These are phyloP conservation scores for Candida boidinii DNA, from an alignment of 805 yeast genomes.

Conservation along the genomic window DNA sequence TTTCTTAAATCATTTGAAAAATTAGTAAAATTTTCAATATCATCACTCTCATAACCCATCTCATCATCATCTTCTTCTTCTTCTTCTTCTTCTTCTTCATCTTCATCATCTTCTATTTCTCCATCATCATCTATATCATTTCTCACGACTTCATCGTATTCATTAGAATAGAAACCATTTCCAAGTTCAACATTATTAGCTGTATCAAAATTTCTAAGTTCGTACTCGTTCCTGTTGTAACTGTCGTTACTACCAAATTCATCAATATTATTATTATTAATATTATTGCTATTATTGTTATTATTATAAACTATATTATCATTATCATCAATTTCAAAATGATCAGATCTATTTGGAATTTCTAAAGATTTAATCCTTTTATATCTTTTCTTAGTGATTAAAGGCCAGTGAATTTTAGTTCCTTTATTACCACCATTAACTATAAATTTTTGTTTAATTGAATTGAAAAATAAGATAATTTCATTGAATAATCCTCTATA, in stretches of 20 bases:
- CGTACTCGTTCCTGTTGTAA: neutral
- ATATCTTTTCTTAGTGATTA: conserved; percentile 11
- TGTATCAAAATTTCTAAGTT: too few relatives aligned
- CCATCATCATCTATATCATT: too few relatives aligned
- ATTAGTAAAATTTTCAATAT: conserved; percentile 6
- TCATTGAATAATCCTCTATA: conserved; percentile 13
- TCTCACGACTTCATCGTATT: too few relatives aligned
- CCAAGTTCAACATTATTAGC: too few relatives aligned
- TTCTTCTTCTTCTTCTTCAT: neutral
- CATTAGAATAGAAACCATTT: neutral
- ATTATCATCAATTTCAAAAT: conserved; percentile 9
- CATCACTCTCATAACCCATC: conserved; percentile 21
- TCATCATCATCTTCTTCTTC: conserved; percentile 9
- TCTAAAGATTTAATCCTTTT: conserved; percentile 17
- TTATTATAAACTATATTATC: too few relatives aligned
- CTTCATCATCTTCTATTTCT: too few relatives aligned
- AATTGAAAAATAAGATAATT: conserved; percentile 7
- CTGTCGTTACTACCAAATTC: too few relatives aligned
- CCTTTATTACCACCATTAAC: neutral
- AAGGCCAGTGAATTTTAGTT: conserved; percentile 15
- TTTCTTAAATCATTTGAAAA: too few relatives aligned
- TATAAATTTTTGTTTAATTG: conserved; percentile 3
- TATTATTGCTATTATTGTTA: too few relatives aligned
- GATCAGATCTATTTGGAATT: conserved; percentile 4
- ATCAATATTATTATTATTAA: too few relatives aligned